Conservation (phyloP, 2,329 filamentous ascomycete genomes). For the Fonsecaea pedrosoi region DNA sequence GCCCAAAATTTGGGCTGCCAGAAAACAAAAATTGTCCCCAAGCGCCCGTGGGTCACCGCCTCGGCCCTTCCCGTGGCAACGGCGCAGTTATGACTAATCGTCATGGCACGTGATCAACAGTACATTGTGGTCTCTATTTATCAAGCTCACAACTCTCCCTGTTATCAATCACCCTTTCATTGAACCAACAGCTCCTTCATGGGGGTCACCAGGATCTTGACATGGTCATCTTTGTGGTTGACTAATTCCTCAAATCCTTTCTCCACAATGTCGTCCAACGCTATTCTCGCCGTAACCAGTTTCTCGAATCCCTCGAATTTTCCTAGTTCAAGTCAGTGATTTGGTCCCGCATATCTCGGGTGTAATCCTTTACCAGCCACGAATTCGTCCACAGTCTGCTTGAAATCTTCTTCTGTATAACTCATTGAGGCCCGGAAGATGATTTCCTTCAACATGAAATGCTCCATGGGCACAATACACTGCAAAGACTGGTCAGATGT, state of each 20-base stretch:
- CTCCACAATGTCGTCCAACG: slow-evolving; percentile 44
- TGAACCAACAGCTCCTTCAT: slow-evolving; percentile 22
- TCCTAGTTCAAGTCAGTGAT: slow-evolving; percentile 35
- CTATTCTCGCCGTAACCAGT: slow-evolving; percentile 46
- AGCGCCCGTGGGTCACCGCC: not conserved
- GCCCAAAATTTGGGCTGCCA: not conserved
- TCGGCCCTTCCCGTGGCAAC: slow-evolving; percentile 10
- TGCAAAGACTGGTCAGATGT: slow-evolving; percentile 11
- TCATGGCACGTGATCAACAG: not conserved
- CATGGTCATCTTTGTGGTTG: slow-evolving; percentile 45
- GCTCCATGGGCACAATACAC: slow-evolving; percentile 41
- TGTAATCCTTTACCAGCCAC: slow-evolving; percentile 23
- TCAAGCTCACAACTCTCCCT: not conserved
- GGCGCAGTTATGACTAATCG: not conserved
- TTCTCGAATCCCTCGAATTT: slow-evolving; percentile 44
- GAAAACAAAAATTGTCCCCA: not conserved
- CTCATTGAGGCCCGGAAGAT: slow-evolving; percentile 43
- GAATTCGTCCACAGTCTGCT: slow-evolving; percentile 42
- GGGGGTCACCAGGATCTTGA: slow-evolving; percentile 46
- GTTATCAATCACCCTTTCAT: not conserved
- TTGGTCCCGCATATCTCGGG: not conserved
- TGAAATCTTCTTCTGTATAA: slow-evolving; percentile 45
- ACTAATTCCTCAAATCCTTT: slow-evolving; percentile 46
- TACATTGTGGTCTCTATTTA: not conserved
- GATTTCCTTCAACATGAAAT: slow-evolving; percentile 44